These are phyloP conservation scores for Physcomitrellopsis africana DNA, from an alignment of 225 moss, liverwort and hornwort genomes.

Conservation along the genomic window DNA sequence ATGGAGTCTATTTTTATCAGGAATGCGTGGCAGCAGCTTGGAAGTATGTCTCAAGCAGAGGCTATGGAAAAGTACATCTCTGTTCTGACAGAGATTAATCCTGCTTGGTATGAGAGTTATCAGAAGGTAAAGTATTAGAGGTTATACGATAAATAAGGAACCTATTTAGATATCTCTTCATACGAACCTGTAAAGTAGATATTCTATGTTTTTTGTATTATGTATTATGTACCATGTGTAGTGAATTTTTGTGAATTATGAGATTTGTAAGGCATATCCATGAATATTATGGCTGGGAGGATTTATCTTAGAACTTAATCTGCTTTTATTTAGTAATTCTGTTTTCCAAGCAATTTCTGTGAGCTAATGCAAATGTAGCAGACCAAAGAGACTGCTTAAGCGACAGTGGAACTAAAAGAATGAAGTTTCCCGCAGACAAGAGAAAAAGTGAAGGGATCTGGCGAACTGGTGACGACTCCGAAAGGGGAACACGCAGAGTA, in stretches of 20 bases:
- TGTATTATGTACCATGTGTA: too few species aligned
- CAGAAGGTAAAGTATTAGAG: slow-evolving; percentile 48
- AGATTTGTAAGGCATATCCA: background rate
- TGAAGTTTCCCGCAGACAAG: slow-evolving; percentile 38
- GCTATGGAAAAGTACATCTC: slow-evolving; percentile 80
- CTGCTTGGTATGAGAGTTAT: slow-evolving; percentile 57
- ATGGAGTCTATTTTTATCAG: slow-evolving; percentile 67
- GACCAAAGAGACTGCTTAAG: slow-evolving; percentile 50
- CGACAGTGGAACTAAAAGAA: slow-evolving; percentile 24
- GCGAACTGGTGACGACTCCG: slow-evolving; percentile 57
- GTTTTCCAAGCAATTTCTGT: slow-evolving; percentile 3
- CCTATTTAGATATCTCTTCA: background rate
- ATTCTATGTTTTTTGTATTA: background rate
- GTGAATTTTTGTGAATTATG: background rate
- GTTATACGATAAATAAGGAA: background rate
- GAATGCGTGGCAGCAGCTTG: slow-evolving; percentile 96
- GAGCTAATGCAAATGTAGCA: slow-evolving; percentile 26
- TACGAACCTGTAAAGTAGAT: background rate
- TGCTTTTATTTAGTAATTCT: slow-evolving; percentile 6
- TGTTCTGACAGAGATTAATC: slow-evolving; percentile 60
- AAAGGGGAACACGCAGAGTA: slow-evolving; percentile 59
- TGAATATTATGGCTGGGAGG: slow-evolving; percentile 1
- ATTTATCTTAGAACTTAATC: slow-evolving; percentile 6
- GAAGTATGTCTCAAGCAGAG: slow-evolving; percentile 81
- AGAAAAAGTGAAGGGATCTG: slow-evolving; percentile 57